phyloP scores from a whole-genome alignment of 2,329 filamentous ascomycete species.

The Periconia macrospinosa region DNA sequence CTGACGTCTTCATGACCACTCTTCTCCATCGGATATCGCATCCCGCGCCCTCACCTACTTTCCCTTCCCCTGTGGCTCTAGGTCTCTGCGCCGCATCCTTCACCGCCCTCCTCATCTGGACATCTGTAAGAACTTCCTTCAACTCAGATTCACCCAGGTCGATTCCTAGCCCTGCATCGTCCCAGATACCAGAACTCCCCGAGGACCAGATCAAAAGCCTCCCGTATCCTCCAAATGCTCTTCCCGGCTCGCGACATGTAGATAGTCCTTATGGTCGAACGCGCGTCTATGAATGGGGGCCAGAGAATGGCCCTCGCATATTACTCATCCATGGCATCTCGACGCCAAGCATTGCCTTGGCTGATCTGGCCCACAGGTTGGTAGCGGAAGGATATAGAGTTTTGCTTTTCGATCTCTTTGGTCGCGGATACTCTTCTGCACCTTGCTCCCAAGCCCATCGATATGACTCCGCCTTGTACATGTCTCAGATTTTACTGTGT shows the following conservation, averaged over 20 bases:
- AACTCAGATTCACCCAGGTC: slow-evolving; percentile 14
- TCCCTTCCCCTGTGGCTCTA: slow-evolving; percentile 17
- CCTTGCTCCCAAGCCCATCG: slow-evolving; percentile 62
- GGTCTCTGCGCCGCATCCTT: slow-evolving; percentile 28
- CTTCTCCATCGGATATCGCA: slow-evolving; percentile 5
- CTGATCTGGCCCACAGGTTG: slow-evolving; percentile 66
- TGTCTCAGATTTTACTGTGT: slow-evolving; percentile 70
- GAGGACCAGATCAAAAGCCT: slow-evolving; percentile 29
- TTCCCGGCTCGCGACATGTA: slow-evolving; percentile 72
- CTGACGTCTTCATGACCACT: background rate
- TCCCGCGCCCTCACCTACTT: slow-evolving; percentile 18
- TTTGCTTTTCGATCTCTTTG: slow-evolving; percentile 77
- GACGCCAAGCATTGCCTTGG: slow-evolving; percentile 72
- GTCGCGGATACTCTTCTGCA: slow-evolving; percentile 75
- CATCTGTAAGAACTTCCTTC: slow-evolving; percentile 21
- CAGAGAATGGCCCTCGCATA: slow-evolving; percentile 69
- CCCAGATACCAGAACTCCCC: slow-evolving; percentile 28
- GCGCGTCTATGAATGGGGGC: slow-evolving; percentile 80
- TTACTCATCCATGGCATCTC: slow-evolving; percentile 80
- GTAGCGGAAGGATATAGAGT: slow-evolving; percentile 71
- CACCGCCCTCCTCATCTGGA: slow-evolving; percentile 25
- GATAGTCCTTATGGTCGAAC: slow-evolving; percentile 70
- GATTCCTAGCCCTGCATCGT: slow-evolving; percentile 32
- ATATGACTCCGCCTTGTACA: slow-evolving; percentile 74
- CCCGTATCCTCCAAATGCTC: slow-evolving; percentile 68